These are phyloP conservation scores for Cinnamomum micranthum DNA, from an alignment of 164 flowering plant species.

Conservation along the genomic window DNA sequence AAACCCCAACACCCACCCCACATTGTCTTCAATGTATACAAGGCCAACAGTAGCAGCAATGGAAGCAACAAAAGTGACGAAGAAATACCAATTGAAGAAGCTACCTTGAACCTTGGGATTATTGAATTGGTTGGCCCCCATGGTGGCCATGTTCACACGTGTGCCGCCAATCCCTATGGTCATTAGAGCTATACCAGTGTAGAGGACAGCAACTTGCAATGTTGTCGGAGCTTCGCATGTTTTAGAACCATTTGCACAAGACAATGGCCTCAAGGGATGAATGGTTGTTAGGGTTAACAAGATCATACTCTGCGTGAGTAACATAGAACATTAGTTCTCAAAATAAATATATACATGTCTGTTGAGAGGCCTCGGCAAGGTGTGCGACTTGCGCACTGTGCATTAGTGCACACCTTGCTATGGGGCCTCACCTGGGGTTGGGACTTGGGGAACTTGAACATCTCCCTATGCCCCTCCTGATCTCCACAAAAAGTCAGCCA, in stretches of 20 bases:
- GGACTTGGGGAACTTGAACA: no score
- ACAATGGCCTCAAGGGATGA: slow-evolving; percentile 36
- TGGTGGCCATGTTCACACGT: slow-evolving; percentile 33
- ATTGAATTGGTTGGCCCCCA: slow-evolving; percentile 47
- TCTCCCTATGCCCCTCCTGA: no score
- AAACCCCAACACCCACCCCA: slow-evolving; percentile 45
- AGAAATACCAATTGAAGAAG: slow-evolving; percentile 56
- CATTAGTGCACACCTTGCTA: no score
- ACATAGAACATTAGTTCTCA: no score
- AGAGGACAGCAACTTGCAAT: slow-evolving; percentile 28
- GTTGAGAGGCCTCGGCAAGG: no score
- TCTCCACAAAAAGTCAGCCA: no score
- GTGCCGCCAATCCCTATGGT: slow-evolving; percentile 38
- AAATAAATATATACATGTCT: no score
- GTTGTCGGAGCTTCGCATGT: slow-evolving; percentile 14
- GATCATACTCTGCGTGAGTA: not conserved
- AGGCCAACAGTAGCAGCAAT: slow-evolving; percentile 23
- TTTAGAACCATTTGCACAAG: slow-evolving; percentile 15
- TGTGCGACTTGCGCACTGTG: no score
- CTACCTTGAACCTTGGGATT: slow-evolving; percentile 22
- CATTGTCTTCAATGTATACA: slow-evolving; percentile 45
- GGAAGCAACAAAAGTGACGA: slow-evolving; percentile 16
- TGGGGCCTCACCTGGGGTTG: no score
- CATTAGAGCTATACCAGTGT: slow-evolving; percentile 16
- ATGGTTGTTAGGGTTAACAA: slow-evolving; percentile 16